Evolutionary conservation across 768 basidiomycete species (phyloP).

Genomic region (Lactarius quietus): DNA sequence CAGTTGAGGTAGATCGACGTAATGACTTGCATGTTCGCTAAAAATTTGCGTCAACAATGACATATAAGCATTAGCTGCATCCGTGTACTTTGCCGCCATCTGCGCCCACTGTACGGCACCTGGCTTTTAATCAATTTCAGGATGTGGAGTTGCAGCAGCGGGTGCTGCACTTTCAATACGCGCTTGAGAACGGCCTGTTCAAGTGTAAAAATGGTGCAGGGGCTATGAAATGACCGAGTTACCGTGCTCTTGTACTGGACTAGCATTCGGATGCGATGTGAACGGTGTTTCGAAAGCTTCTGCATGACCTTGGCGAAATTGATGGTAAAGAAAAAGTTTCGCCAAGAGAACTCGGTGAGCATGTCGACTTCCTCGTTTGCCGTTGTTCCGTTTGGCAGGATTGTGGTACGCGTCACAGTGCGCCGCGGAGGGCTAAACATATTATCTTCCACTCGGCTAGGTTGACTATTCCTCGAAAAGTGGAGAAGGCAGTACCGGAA

Average conservation of each 20-base stretch:
- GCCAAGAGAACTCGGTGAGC: slow-evolving; percentile 92
- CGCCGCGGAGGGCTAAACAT: slow-evolving; percentile 60
- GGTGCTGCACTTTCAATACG: slow-evolving; percentile 89
- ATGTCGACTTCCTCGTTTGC: slow-evolving; percentile 88
- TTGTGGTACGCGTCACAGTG: slow-evolving; percentile 50
- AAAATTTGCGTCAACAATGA: slow-evolving; percentile 7
- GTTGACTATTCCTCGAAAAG: slow-evolving; percentile 64
- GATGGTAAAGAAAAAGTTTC: slow-evolving; percentile 96
- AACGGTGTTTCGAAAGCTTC: slow-evolving; percentile 91
- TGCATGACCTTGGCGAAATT: slow-evolving; percentile 99
- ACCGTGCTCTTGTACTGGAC: slow-evolving; percentile 99
- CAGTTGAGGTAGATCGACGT: slow-evolving; percentile 98
- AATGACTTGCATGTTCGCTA: slow-evolving; percentile 99
- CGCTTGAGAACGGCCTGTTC: slow-evolving; percentile 89
- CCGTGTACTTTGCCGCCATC: slow-evolving; percentile 90
- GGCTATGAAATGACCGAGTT: slow-evolving; percentile 30
- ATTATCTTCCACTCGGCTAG: slow-evolving; percentile 58
- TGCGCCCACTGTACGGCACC: slow-evolving; percentile 95
- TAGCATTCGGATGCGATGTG: slow-evolving; percentile 92
- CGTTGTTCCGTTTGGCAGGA: slow-evolving; percentile 67
- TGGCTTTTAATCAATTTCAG: slow-evolving; percentile 98
- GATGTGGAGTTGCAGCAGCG: slow-evolving; percentile 89
- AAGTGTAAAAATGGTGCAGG: slow-evolving; percentile 3
- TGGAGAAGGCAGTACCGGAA: slow-evolving; percentile 89
- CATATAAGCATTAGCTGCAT: slow-evolving; percentile 3